Evolutionary conservation across 2,329 filamentous ascomycete genomes (phyloP).

Genomic region (Achaetomium macrosporum): DNA sequence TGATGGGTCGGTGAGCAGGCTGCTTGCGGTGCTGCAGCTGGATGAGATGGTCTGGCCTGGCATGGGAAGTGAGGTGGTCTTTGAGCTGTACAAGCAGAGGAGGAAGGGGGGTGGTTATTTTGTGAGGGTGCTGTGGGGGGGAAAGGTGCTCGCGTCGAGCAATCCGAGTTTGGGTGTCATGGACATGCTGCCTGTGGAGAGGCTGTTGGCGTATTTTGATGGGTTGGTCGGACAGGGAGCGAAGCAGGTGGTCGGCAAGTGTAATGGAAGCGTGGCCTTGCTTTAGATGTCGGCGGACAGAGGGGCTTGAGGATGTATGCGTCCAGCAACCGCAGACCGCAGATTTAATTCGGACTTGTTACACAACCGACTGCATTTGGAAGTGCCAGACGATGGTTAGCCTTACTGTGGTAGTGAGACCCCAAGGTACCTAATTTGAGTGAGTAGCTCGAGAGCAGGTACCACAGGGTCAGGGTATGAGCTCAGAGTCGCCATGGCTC

Average conservation of each 20-base stretch:
- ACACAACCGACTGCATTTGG: too few species aligned
- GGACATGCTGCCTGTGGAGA: slow-evolving; percentile 64
- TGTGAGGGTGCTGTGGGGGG: slow-evolving; percentile 66
- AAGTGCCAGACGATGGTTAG: too few species aligned
- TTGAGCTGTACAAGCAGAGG: slow-evolving; percentile 55
- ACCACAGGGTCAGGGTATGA: too few species aligned
- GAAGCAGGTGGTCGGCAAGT: background rate
- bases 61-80: slow-evolving; percentile 73
- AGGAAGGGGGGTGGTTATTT: slow-evolving; percentile 39
- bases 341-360: too few species aligned
- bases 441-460: too few species aligned
- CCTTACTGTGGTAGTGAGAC: too few species aligned
- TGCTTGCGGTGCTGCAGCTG: slow-evolving; percentile 65
- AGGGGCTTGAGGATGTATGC: too few species aligned
- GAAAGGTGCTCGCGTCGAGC: slow-evolving; percentile 59
- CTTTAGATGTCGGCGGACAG: too few species aligned
- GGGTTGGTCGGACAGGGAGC: slow-evolving; percentile 56
- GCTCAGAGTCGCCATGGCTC: too few species aligned
- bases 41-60: slow-evolving; percentile 79
- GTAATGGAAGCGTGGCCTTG: background rate
- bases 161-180: slow-evolving; percentile 61
- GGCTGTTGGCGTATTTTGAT: slow-evolving; percentile 64
- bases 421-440: too few species aligned
- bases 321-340: too few species aligned
- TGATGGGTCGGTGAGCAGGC: slow-evolving; percentile 63